Conservation (phyloP, 2,329 filamentous ascomycete genomes). For the Xylaria sp. region DNA sequence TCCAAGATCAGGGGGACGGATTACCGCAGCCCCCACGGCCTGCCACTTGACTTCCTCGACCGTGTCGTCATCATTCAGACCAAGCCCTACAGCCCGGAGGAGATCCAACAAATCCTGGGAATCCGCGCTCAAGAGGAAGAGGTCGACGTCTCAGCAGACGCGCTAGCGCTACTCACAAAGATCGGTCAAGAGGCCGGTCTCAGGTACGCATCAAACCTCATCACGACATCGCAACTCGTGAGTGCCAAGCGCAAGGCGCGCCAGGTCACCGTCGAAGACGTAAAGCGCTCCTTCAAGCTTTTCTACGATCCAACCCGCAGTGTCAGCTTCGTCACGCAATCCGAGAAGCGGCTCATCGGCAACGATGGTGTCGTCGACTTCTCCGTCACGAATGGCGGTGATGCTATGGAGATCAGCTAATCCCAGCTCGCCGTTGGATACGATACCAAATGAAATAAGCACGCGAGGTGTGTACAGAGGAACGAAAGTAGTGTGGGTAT, state of each 20-base stretch:
- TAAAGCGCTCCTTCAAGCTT: constrained; percentile 90
- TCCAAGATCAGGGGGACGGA: constrained; percentile 92
- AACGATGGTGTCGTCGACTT: constrained; percentile 85
- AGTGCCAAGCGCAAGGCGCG: constrained; percentile 85
- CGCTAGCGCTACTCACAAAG: constrained; percentile 91
- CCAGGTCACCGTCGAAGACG: constrained; percentile 86
- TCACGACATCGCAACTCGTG: constrained; percentile 91
- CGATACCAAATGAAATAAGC: constrained; percentile 5
- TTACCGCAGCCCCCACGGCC: constrained; percentile 90
- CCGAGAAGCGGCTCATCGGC: constrained; percentile 92
- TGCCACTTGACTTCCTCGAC: constrained; percentile 95
- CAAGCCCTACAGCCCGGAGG: constrained; percentile 80
- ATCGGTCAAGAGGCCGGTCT: constrained; percentile 93
- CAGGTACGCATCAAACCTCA: constrained; percentile 96
- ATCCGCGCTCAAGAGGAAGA: constrained; percentile 97
- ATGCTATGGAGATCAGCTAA: constrained; percentile 51
- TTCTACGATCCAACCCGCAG: constrained; percentile 93
- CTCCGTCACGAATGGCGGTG: constrained; percentile 56
- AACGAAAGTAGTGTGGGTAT: constrained; percentile 11
- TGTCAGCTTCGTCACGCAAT: constrained; percentile 89
- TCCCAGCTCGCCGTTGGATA: background rate
- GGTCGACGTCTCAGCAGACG: constrained; percentile 88
- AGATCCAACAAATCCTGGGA: constrained; percentile 90
- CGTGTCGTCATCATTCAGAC: constrained; percentile 97
- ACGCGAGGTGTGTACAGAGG: constrained; percentile 1